Evolutionary conservation across 345 rosid genomes (phyloP).

Genomic region (Cardamine resedifolia): DNA sequence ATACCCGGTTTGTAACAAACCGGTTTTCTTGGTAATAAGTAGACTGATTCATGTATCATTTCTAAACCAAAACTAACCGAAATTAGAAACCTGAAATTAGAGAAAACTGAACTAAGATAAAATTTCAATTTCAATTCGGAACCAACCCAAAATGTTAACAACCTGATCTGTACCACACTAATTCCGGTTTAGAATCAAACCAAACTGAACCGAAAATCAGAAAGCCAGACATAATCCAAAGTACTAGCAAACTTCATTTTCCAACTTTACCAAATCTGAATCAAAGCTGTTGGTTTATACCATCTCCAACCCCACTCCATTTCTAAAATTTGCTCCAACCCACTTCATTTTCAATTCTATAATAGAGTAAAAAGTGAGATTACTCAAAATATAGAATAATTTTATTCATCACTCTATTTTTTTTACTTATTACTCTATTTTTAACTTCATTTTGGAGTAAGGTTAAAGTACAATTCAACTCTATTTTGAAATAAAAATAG

Average conservation of each 20-base stretch:
- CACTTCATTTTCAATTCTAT: no score
- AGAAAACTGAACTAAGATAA: not conserved
- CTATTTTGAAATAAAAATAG: no score
- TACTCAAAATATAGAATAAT: no score
- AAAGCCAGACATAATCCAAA: not conserved
- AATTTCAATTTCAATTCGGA: not conserved
- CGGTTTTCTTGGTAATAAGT: constrained; percentile 8
- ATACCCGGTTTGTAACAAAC: constrained; percentile 15
- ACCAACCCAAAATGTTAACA: not conserved
- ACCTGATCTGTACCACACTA: not conserved
- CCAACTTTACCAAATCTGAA: not conserved
- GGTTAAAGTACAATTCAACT: no score
- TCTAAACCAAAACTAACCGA: not conserved
- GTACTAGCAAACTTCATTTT: not conserved
- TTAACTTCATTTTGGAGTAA: no score
- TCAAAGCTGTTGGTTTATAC: not conserved
- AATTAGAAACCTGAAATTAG: not conserved
- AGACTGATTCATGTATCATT: not conserved
- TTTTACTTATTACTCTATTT: no score
- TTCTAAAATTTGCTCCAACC: no score
- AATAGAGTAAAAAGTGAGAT: no score
- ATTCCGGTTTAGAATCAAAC: not conserved
- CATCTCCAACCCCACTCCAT: no score
- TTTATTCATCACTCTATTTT: no score
- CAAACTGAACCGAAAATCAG: not conserved